Conservation (phyloP, 2,329 filamentous ascomycete genomes). For the Dactylonectria macrodidyma region DNA sequence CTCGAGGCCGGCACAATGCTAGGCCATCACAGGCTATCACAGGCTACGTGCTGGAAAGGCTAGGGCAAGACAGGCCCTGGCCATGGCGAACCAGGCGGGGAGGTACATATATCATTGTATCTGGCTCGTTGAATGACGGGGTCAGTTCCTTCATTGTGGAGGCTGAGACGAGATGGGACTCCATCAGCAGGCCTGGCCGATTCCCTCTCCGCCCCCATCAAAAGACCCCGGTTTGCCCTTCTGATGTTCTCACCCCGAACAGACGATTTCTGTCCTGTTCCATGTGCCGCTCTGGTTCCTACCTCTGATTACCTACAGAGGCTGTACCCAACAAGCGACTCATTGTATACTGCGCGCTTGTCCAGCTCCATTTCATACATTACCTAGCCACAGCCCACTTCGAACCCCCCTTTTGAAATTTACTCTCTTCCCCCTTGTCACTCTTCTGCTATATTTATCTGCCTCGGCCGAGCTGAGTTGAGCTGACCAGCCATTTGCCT, state of each 20-base stretch:
- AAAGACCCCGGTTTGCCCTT: conserved; percentile 44
- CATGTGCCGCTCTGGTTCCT: conserved; percentile 36
- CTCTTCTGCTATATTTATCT: conserved; percentile 17
- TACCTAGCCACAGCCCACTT: conserved; percentile 39
- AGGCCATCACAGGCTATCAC: background rate
- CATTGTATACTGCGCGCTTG: conserved; percentile 19
- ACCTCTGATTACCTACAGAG: conserved; percentile 39
- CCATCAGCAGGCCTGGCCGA: conserved; percentile 58
- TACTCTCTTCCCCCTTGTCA: conserved; percentile 29
- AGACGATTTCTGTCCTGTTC: conserved; percentile 29
- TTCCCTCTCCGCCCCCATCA: conserved; percentile 43
- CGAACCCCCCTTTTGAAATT: conserved; percentile 35
- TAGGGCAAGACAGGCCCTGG: conserved; percentile 35
- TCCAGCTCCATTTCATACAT: conserved; percentile 23
- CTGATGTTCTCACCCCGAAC: conserved; percentile 39
- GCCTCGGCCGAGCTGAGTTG: conserved; percentile 26
- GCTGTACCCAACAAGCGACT: conserved; percentile 27
- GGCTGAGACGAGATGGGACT: conserved; percentile 54
- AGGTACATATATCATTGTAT: conserved; percentile 12
- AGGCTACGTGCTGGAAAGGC: conserved; percentile 20
- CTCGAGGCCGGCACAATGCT: conserved; percentile 9
- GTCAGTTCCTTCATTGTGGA: conserved; percentile 50
- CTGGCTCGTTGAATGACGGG: conserved; percentile 44
- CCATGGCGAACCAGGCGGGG: conserved; percentile 15
- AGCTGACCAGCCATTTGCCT: conserved; percentile 32